phyloP scores from a whole-genome alignment of 208 protist genomes.

The Trypanosoma grayi region DNA sequence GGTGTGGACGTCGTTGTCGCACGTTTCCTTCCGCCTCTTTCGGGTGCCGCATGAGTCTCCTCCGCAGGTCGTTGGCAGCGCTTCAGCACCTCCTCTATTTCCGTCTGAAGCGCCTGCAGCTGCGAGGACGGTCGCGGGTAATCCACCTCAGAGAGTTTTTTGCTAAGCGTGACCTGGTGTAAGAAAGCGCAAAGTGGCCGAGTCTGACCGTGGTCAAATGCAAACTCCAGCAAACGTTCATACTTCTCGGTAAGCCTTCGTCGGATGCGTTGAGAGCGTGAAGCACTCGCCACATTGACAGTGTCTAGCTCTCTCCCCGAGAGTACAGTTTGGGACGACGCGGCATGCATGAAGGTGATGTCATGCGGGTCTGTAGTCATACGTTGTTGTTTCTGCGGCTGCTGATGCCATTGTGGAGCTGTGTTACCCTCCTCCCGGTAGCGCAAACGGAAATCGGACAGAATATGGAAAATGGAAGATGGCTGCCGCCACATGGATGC shows the following conservation, averaged over 20 bases:
- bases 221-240: constrained; percentile 38
- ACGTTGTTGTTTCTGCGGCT: not conserved
- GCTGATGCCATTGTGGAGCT: not conserved
- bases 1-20: not conserved
- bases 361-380: not conserved
- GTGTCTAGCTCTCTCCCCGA: not conserved
- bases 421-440: not conserved
- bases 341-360: not conserved
- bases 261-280: constrained; percentile 3
- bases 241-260: constrained; percentile 19
- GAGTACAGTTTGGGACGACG: no score
- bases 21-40: not conserved
- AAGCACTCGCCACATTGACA: not conserved
- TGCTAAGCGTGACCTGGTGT: constrained; percentile 20
- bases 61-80: not conserved
- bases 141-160: constrained; percentile 11
- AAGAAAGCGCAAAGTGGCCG: constrained; percentile 44
- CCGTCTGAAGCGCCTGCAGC: constrained; percentile 28
- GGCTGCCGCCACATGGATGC: constrained; percentile 8
- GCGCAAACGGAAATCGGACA: constrained; percentile 12
- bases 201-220: constrained; percentile 59
- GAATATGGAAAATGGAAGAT: constrained; percentile 25
- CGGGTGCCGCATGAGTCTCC: not conserved
- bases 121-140: constrained; percentile 48
- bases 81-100: constrained; percentile 16